Evolutionary conservation across 192 early-diverging fungal genomes (phyloP), one percentile per base, ranked within the genome.

Genomic region (Gryganskiella cystojenkinii): DNA sequence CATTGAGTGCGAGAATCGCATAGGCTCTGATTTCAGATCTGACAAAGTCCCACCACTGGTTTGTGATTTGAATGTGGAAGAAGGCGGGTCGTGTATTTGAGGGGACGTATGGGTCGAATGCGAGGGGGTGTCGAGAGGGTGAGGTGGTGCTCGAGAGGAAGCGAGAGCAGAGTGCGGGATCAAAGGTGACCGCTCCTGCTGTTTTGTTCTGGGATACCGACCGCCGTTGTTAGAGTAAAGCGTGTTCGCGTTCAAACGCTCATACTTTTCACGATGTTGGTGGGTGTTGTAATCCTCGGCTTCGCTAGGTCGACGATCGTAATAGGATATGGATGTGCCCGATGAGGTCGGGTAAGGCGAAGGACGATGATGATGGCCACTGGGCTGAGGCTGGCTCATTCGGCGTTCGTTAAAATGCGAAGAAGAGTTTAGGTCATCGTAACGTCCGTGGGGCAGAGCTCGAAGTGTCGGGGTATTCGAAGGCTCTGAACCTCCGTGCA

Each of bases 261-360:
- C 74, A 47, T 78, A 78, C 43, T 78, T 78, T 37, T 78, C 74
- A 2, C 74, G 65, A 30, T 78, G 74, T 20, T 55, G 49, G n/a
- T 64, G 61, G 1, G n/a, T n/a, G n/a, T 60, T 45, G 28, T 78
- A 78, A 33, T 78, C 74, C 4, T 78, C 74, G 3, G 37, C 37
- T 28, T 78, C 74, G 31, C 74, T 78, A 2, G 59, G 53, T 27
- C 74, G 74, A 25, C 74, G 74, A 50, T 78, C 74, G 27, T 78
- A 78, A 17, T 47, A 46, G 37, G 66, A 40, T 20, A 57, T 28
- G 20, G 60, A 61, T 20, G 60, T 63, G 40, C 35, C 52, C 28
- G 67, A n/a, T n/a, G n/a, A 37, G 66, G 53, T 34, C n/a, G n/a
- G n/a, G n/a, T n/a, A n/a, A n/a, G 73, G 65, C 2, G 60, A 60